Evolutionary conservation across 2,329 filamentous ascomycete species (phyloP).

Genomic region (Claviceps capensis): DNA sequence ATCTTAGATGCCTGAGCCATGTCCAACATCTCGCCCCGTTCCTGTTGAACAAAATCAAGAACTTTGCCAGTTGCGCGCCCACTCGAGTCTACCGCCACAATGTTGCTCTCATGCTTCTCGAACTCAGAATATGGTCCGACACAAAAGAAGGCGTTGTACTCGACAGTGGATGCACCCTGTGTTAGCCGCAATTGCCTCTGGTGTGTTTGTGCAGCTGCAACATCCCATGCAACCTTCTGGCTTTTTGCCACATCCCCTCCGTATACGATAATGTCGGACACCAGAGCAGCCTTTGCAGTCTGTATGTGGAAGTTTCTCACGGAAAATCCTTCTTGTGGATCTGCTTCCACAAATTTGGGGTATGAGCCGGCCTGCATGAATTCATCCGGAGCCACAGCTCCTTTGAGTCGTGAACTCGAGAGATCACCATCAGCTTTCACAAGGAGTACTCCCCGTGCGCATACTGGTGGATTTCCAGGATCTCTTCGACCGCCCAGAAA

Average conservation of each 20-base stretch:
- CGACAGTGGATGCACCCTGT: conserved; percentile 39
- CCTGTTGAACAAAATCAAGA: conserved; percentile 80
- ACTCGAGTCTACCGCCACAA: conserved; percentile 62
- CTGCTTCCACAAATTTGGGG: conserved; percentile 63
- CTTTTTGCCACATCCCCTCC: conserved; percentile 53
- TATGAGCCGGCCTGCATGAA: conserved; percentile 43
- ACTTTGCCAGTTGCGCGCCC: conserved; percentile 64
- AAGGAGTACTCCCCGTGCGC: conserved; percentile 67
- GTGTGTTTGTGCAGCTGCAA: conserved; percentile 62
- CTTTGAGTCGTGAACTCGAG: conserved; percentile 62
- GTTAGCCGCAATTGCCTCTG: conserved; percentile 56
- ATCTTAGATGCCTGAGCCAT: conserved; percentile 91
- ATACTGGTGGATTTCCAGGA: conserved; percentile 54
- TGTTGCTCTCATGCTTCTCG: conserved; percentile 51
- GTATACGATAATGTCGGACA: conserved; percentile 89
- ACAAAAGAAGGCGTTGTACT: conserved; percentile 77
- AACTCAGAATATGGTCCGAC: conserved; percentile 53
- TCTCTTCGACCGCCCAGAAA: conserved; percentile 66
- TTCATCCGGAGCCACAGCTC: conserved; percentile 72
- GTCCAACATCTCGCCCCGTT: conserved; percentile 79
- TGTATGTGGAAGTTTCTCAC: conserved; percentile 98
- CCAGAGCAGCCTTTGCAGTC: conserved; percentile 69
- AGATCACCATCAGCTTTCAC: conserved; percentile 84
- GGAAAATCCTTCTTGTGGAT: conserved; percentile 83
- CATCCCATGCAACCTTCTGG: conserved; percentile 50